A percentile compares a stretch with the other conserved stretches of the same genome.
Evolutionary conservation across 331 rosid species (phyloP).

Genomic region (Arachis monticola): DNA sequence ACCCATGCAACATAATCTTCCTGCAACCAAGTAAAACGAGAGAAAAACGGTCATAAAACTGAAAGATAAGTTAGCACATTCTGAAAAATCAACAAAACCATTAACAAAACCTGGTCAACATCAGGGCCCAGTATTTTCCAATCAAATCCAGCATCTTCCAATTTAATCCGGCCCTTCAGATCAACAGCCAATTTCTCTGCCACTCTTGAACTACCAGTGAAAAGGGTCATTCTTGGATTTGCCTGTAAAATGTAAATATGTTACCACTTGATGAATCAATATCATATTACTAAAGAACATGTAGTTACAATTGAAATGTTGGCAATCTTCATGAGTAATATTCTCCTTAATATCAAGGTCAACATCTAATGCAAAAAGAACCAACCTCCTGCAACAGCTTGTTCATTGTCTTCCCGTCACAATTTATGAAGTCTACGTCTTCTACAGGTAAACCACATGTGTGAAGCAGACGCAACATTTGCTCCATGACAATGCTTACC

Average conservation of each 20-base stretch:
- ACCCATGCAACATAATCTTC: constrained; percentile 94
- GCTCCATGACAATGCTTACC: constrained; percentile 99
- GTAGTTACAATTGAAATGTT: neutral
- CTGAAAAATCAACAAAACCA: neutral
- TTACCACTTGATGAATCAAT: constrained; percentile 21
- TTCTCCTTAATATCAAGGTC: constrained; percentile 3
- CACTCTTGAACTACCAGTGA: constrained; percentile 98
- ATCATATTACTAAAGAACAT: constrained; percentile 7
- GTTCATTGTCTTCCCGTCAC: constrained; percentile 96
- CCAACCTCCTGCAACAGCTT: constrained; percentile 79
- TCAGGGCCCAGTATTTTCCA: constrained; percentile 98
- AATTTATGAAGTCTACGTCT: constrained; percentile 87
- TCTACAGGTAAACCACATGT: constrained; percentile 83
- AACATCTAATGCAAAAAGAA: constrained; percentile 19
- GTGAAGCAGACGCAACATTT: constrained; percentile 91
- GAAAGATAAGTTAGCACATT: constrained; percentile 26
- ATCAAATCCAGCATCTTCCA: constrained; percentile 99
- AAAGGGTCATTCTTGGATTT: constrained; percentile 91
- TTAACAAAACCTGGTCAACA: constrained; percentile 78
- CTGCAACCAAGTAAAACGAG: constrained; percentile 53
- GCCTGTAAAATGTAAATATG: constrained; percentile 70
- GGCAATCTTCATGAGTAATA: constrained; percentile 28
- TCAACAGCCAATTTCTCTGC: constrained; percentile 89
- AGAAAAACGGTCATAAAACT: constrained; percentile 14
- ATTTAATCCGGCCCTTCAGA: constrained; percentile 81